phyloP scores from a whole-genome alignment of 2,329 filamentous ascomycete genomes.

The Penicillium janthinellum region DNA sequence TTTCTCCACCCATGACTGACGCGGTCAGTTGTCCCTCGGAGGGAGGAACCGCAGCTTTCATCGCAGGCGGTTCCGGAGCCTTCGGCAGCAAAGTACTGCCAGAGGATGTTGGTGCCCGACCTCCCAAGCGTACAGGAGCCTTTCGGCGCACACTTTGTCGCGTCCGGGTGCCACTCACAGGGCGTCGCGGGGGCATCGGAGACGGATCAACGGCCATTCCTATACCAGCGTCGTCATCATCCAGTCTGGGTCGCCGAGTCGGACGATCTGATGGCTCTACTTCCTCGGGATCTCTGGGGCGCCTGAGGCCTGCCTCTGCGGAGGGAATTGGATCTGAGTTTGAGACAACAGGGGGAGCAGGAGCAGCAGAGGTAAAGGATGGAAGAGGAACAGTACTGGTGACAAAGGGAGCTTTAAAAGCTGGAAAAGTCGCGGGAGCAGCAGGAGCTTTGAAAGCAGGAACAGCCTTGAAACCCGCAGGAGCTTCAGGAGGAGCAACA shows the following conservation, averaged over 20 bases:
- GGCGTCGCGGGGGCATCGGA: background rate
- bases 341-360: background rate
- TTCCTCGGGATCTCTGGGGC: background rate
- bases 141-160: background rate
- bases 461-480: no score
- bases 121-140: background rate
- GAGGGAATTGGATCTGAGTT: background rate
- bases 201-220: background rate
- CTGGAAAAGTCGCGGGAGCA: no score
- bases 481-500: no score
- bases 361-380: background rate
- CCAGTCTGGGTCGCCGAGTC: background rate
- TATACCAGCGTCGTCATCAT: background rate
- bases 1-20: background rate
- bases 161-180: background rate
- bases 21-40: background rate
- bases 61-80: background rate
- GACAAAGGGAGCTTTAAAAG: background rate
- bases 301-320: background rate
- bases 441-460: no score
- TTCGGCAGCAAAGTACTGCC: background rate
- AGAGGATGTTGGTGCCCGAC: background rate
- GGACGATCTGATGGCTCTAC: background rate
- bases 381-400: background rate
- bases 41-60: background rate